Evolutionary conservation across 2,329 filamentous ascomycete genomes (phyloP).

Genomic region (Penicillium sp.): DNA sequence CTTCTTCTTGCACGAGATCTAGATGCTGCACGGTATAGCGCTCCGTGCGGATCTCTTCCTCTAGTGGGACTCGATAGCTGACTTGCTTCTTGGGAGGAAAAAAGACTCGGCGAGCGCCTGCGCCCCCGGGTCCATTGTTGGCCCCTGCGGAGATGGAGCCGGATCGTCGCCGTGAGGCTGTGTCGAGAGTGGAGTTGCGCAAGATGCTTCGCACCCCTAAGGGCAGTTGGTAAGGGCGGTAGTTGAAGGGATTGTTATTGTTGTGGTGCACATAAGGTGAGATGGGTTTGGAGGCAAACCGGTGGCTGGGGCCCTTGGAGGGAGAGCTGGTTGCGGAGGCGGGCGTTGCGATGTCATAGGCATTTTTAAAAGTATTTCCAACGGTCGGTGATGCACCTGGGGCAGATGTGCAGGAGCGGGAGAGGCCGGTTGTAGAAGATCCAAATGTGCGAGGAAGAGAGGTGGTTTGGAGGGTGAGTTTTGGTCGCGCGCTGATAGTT

Average conservation of each 20-base stretch:
- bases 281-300: conserved; percentile 28
- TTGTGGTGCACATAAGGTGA: conserved; percentile 28
- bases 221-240: conserved; percentile 42
- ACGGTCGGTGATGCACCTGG: conserved; percentile 56
- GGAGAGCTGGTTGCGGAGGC: conserved; percentile 40
- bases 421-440: conserved; percentile 53
- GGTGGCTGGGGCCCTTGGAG: conserved; percentile 26
- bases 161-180: conserved; percentile 39
- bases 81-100: conserved; percentile 61
- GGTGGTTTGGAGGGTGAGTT: conserved; percentile 61
- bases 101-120: conserved; percentile 35
- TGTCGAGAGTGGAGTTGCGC: conserved; percentile 47
- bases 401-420: conserved; percentile 52
- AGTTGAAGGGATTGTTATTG: conserved; percentile 15
- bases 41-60: conserved; percentile 59
- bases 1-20: conserved; percentile 45
- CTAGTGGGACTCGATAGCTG: conserved; percentile 55
- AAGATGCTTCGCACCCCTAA: conserved; percentile 48
- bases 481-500: conserved; percentile 48
- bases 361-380: conserved; percentile 63
- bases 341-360: conserved; percentile 50
- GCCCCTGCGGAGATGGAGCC: conserved; percentile 37
- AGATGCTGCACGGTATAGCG: conserved; percentile 57
- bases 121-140: conserved; percentile 31
- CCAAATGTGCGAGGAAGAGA: conserved; percentile 52